Base-by-base conservation (phyloP, 805 yeast species). In the Metschnikowia amazonensis region DNA sequence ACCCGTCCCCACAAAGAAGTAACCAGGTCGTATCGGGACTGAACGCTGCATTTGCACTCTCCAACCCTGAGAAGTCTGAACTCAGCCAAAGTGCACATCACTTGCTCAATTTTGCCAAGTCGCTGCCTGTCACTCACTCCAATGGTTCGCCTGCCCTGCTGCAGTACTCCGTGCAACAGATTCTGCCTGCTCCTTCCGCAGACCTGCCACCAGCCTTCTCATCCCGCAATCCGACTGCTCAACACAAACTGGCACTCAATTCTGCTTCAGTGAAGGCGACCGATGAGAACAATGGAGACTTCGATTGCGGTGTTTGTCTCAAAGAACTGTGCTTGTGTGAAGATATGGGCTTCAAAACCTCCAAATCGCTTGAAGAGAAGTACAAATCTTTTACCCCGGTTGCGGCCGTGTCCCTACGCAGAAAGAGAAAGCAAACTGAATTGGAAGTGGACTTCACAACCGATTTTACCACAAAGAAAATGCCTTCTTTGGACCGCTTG, bases 321-420 rank as follows among this genome's bases (percentile, higher is more conserved):
- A 82, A 82, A 59, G 89, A 82, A 42, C 81, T 76, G 46, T 85
- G 90, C 58, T 61, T 84, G 11, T 84, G 90, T 60, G 89, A 76
- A 49, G 61, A 63, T 30, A 75, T 66, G 8, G 81, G 82, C 2
- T 56, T 76, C 41, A 73, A 69, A 45, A 52, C 48, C 10, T 4
- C 42, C 28, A 46, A 49, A 36, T 21, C 56, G 24, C 58, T 56
- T 32, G 67, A 69, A 48, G 67, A 65, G 27, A 55, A 67, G n/a
- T 52, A 77, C 34, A 63, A 66, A 2, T 57, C 66, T 14, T 75
- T 82, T 52, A 71, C 72, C 46, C 88, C 90, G 7, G 70, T 76
- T 74, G 76, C 81, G 13, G 86, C 92, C 0, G 92, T 85, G 1
- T 77, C 86, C 0, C 66, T 84, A 49, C 69, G 71, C 27, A 57